Base-by-base conservation (phyloP, 2,329 filamentous ascomycete species). In the Talaromyces sp. region DNA sequence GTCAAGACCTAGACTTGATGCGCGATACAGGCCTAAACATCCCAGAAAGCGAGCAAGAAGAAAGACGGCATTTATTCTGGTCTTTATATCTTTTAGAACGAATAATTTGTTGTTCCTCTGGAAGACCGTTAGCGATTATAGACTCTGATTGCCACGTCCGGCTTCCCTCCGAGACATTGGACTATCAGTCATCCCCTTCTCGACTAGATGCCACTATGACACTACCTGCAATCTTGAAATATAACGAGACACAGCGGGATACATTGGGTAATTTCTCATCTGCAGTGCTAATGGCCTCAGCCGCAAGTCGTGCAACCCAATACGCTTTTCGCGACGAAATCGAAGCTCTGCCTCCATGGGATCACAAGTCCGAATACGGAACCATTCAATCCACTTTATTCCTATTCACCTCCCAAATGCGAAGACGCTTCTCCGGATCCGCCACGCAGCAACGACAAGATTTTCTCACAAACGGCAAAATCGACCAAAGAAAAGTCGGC, bases 1-100 rank as follows among this genome's bases (percentile, higher is more conserved):
- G 90, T 3, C 69, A 71, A 60, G 65, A 68, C 52, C 76, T 76
- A 43, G 71, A 69, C 8, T 73, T 69, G 16, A 68, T 67, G 57
- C 63, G 50, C 10, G 68, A 68, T 24, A 48, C 64, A 1, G 39
- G 24, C 13, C n/a, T 16, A 1, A 50, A 58, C 14, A 33, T 65
- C 3, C 48, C 69, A 10, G n/a, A 52, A 33, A 62, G 45, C 11
- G 62, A 67, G 39, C 65, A 69, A 64, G 69, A 70, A 35, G 69
- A 71, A 47, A 43, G 64, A 43, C 64, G 68, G 7, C 56, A 64
- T 41, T 64, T 66, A 22, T 70, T 70, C 45, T 71, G 69, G 69
- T 71, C 69, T 10, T 58, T 70, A 45, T 71, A 71, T 58, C 54
- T 71, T 5, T 62, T 71, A 13, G 69, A 71, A 47, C 39, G 68